These are phyloP conservation scores for Basipetospora chlamydospora DNA, from an alignment of 2,329 filamentous ascomycete species.

Conservation along the genomic window DNA sequence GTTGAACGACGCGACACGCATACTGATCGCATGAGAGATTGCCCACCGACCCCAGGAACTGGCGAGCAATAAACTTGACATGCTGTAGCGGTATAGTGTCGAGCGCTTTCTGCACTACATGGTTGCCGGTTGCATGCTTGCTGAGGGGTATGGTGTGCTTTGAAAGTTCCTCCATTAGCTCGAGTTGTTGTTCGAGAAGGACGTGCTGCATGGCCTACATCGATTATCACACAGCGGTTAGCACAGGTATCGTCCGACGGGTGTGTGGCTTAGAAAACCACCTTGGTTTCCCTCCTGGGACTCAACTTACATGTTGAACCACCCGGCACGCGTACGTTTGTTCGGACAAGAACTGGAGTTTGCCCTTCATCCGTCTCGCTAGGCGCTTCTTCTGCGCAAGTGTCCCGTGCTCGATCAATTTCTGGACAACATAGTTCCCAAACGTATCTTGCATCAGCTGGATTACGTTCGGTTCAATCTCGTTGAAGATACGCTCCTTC, in stretches of 20 bases:
- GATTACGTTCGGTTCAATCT: constrained; percentile 70
- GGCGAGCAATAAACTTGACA: constrained; percentile 73
- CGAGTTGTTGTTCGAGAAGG: constrained; percentile 78
- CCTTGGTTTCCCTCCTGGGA: too few species aligned
- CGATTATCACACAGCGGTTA: constrained; percentile 1
- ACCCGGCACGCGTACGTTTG: constrained; percentile 93
- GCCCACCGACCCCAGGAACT: constrained; percentile 62
- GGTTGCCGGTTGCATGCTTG: constrained; percentile 83
- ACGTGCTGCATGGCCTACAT: constrained; percentile 75
- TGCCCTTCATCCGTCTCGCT: constrained; percentile 74
- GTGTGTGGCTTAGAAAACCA: neutral
- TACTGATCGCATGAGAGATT: constrained; percentile 66
- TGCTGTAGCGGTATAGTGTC: constrained; percentile 63
- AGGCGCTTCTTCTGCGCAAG: constrained; percentile 83
- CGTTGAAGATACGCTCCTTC: constrained; percentile 78
- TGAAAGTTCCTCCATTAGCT: constrained; percentile 71
- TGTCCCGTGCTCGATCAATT: constrained; percentile 91
- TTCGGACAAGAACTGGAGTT: constrained; percentile 62
- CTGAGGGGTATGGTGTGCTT: constrained; percentile 66
- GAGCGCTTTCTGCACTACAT: constrained; percentile 91
- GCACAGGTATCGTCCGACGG: neutral
- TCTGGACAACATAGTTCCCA: constrained; percentile 97
- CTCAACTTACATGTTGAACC: constrained; percentile 78
- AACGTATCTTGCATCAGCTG: constrained; percentile 95
- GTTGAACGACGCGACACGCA: constrained; percentile 84